Evolutionary conservation across 331 rosid species (phyloP).

Genomic region (Saraca asoca): DNA sequence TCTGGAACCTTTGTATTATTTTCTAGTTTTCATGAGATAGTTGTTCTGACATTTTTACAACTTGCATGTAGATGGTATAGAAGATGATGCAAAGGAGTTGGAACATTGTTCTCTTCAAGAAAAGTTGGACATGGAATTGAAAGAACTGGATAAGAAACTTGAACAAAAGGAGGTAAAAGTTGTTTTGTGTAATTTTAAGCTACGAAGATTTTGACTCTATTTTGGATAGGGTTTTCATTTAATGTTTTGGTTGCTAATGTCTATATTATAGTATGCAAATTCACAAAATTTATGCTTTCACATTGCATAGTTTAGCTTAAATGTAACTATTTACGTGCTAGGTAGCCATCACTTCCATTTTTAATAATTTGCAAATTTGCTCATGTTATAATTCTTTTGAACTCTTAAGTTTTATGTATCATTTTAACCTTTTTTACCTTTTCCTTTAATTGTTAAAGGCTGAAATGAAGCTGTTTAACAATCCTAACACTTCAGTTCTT

Average conservation of each 20-base stretch:
- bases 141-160: constrained; percentile 79
- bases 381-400: constrained; percentile 7
- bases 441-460: constrained; percentile 52
- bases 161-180: constrained; percentile 84
- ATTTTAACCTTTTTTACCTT: not conserved
- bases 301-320: constrained; percentile 2
- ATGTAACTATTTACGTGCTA: constrained; percentile 3
- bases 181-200: constrained; percentile 10
- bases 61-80: constrained; percentile 56
- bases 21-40: not conserved
- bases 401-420: not conserved
- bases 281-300: not conserved
- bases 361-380: not conserved
- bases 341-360: constrained; percentile 13
- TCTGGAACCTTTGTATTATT: constrained; percentile 15
- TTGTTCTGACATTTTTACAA: constrained; percentile 14
- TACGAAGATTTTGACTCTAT: not conserved
- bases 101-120: constrained; percentile 89
- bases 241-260: constrained; percentile 10
- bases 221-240: not conserved
- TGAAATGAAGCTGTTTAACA: constrained; percentile 79
- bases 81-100: constrained; percentile 72
- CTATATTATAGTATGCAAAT: constrained; percentile 3
- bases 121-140: constrained; percentile 74
- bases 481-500: constrained; percentile 60